Percentiles rank a stretch among this genome's conserved stretches.
Conservation (phyloP, 2,329 filamentous ascomycete species). For the Fusarium nanum region DNA sequence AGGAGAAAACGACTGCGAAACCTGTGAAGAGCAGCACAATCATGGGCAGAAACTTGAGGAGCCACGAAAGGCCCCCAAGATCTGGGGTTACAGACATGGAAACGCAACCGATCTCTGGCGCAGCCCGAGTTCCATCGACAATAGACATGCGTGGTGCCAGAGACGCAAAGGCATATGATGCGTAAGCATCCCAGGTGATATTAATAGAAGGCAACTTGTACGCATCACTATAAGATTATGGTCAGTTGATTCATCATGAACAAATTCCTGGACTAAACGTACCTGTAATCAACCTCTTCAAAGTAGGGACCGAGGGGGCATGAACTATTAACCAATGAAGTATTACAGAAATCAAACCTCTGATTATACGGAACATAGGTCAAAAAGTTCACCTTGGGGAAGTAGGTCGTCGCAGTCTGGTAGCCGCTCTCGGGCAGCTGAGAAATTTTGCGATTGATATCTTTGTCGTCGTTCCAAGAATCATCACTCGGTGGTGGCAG, state of each 20-base stretch:
- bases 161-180: constrained; percentile 88
- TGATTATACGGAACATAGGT: constrained; percentile 77
- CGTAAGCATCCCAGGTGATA: constrained; percentile 78
- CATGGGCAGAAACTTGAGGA: constrained; percentile 81
- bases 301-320: constrained; percentile 86
- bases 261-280: constrained; percentile 12
- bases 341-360: constrained; percentile 73
- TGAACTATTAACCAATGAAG: constrained; percentile 65
- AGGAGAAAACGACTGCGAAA: constrained; percentile 83
- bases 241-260: constrained; percentile 9
- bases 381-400: constrained; percentile 77
- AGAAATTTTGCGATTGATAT: constrained; percentile 80
- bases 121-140: constrained; percentile 75
- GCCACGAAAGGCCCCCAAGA: constrained; percentile 75
- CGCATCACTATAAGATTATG: constrained; percentile 45
- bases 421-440: constrained; percentile 63
- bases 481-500: constrained; percentile 71
- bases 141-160: constrained; percentile 79
- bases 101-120: constrained; percentile 79
- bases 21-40: constrained; percentile 83
- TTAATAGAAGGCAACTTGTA: constrained; percentile 76
- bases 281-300: constrained; percentile 55
- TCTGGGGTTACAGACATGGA: constrained; percentile 86
- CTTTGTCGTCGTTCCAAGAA: constrained; percentile 70
- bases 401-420: constrained; percentile 77